phyloP scores from a whole-genome alignment of 2,329 filamentous ascomycete genomes.

The Neonectria sp. region DNA sequence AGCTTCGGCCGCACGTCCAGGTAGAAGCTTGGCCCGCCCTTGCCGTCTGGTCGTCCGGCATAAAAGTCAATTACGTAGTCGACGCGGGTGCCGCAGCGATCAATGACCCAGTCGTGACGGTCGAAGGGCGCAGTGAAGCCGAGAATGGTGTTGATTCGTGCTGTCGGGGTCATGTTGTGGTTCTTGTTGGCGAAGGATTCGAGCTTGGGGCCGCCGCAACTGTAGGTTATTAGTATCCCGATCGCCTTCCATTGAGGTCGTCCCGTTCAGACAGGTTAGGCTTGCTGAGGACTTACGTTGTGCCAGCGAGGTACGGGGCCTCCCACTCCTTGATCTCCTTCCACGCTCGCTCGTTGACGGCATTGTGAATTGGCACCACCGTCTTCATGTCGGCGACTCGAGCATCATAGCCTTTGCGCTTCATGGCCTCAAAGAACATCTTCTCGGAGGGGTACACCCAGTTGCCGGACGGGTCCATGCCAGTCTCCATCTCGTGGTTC shows the following conservation, averaged over 20 bases:
- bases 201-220: constrained; percentile 82
- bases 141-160: constrained; percentile 84
- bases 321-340: constrained; percentile 94
- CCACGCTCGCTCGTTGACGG: constrained; percentile 98
- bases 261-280: fast-evolving
- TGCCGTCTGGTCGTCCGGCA: constrained; percentile 71
- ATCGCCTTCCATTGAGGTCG: neutral
- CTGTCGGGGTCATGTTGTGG: constrained; percentile 82
- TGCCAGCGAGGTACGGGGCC: constrained; percentile 70
- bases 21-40: constrained; percentile 71
- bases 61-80: constrained; percentile 99
- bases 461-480: constrained; percentile 82
- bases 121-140: constrained; percentile 97
- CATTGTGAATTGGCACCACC: constrained; percentile 97
- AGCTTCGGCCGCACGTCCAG: constrained; percentile 79
- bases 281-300: constrained; percentile 64
- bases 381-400: constrained; percentile 85
- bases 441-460: constrained; percentile 98
- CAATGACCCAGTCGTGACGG: constrained; percentile 96
- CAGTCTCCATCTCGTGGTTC: constrained; percentile 85
- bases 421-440: constrained; percentile 98
- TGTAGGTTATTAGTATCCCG: constrained; percentile 40
- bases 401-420: constrained; percentile 86
- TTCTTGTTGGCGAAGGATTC: constrained; percentile 86
- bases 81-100: constrained; percentile 86